Base-by-base conservation (phyloP, 2,329 filamentous ascomycete species). In the Hortaea werneckii region DNA sequence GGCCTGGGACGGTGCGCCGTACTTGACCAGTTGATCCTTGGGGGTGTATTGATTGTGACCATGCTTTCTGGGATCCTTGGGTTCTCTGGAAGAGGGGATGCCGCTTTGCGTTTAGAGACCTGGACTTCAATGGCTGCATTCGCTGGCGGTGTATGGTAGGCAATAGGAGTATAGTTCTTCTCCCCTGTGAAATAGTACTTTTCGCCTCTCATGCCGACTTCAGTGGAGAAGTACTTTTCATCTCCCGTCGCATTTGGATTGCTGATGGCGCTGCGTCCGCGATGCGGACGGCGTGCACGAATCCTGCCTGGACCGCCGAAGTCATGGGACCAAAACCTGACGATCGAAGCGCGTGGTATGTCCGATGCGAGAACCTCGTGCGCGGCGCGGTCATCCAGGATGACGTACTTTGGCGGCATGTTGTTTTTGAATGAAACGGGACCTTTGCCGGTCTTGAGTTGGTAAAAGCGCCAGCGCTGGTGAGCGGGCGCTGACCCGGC, bases 401-500 rank as follows among this genome's bases (percentile, higher is more conserved):
- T 61, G n/a, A 66, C 61, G 40, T 63, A 63, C 12, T 54, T 58
- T 1, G 67, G 67, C 6, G 65, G 65, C 44, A 62, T 55, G 10
- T 56, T 55, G 6, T 45, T 50, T 8, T 55, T 54, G 6, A 53
- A 55, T 30, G 27, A 50, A 30, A 67, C 56, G 2, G 52, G 47
- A 8, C 57, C 54, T 3, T 63, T 51, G 27, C 64, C 55, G 5
- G 54, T 59, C 46, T 52, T 29, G 4, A 34, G 34, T 13, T 43
- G 61, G 50, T 65, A 69, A 6, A 71, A 40, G 30, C 66, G 67
- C 65, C 66, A 69, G 5, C 64, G 63, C 2, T 58, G 48, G 12
- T 55, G 49, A 56, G 37, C 8, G 28, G 55, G 46, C 9, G 46
- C 40, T 6, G 50, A 6, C 51, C 55, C 10, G 37, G 28, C 1